Conservation (phyloP, 2,329 filamentous ascomycete genomes). For the Fusarium foetens region DNA sequence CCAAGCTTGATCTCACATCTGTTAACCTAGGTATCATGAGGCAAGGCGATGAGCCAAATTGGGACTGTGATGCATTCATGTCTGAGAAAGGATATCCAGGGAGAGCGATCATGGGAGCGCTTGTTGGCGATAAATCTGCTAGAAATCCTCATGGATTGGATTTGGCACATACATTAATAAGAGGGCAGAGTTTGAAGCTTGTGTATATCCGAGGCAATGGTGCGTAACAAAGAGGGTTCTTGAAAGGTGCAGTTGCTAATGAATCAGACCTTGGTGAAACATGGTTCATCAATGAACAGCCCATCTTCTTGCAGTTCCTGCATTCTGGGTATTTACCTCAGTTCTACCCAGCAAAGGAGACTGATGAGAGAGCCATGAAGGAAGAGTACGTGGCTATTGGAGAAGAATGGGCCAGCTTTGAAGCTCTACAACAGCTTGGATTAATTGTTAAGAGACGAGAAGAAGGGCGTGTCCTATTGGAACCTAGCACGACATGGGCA, state of each 20-base stretch:
- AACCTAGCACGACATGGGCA: conserved; percentile 22
- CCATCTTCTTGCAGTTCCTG: conserved; percentile 21
- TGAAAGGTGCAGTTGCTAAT: neutral
- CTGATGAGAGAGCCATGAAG: neutral
- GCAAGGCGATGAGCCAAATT: neutral
- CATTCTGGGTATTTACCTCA: conserved; percentile 23
- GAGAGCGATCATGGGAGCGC: conserved; percentile 17
- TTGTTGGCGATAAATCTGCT: conserved; percentile 19
- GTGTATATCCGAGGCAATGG: conserved; percentile 26
- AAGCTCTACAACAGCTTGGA: conserved; percentile 17
- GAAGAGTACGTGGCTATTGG: conserved; percentile 19
- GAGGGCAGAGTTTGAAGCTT: neutral
- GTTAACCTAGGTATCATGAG: neutral
- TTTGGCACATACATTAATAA: conserved; percentile 11
- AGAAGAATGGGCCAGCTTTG: conserved; percentile 26
- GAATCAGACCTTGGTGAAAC: conserved; percentile 19
- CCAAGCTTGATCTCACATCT: neutral
- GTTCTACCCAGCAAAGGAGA: conserved; percentile 17
- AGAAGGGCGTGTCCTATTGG: conserved; percentile 3
- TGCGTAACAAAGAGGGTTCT: neutral
- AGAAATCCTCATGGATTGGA: conserved; percentile 15
- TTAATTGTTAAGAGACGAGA: neutral
- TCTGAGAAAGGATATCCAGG: neutral
- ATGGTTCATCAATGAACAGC: conserved; percentile 27
- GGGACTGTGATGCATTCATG: conserved; percentile 15